Base-by-base conservation (phyloP, 176 grass and related monocot genomes). In the Triticum timopheevii region DNA sequence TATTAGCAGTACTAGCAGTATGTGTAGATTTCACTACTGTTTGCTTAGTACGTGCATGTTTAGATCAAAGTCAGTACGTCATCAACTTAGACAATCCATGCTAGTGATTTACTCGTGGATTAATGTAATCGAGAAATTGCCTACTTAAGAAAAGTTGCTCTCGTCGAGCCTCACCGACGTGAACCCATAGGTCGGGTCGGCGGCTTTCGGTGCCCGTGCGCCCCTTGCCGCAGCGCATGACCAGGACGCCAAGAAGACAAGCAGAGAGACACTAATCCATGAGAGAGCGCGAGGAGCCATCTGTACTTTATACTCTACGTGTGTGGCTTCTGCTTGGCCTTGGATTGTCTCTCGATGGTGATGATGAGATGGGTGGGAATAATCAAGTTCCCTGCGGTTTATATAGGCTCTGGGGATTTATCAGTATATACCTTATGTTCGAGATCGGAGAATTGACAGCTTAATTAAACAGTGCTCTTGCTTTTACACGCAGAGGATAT, bases 181-280 rank as follows among this genome's bases (percentile, higher is more conserved):
- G 89, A 94, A 91, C 17, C 92, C 86, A 3, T 65, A 31, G 40
- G 86, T 81, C 7, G 83, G 92, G 38, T 89, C 83, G 6, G 27
- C 58, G 0, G 22, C 45, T 66, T 31, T 45, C 1, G 86, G 42
- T 23, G 72, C 2, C 1, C 77, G 56, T 13, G 49, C 22, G 69
- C 22, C 31, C 49, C 49, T 77, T 3, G 22, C 58, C 11, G 36
- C 69, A 10, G 10, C 47, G 15, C 58, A 31, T 44, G 30, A 27
- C 50, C 9, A 24, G 2, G 77, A 73, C 54, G n/a, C 22, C n/a
- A 82, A 3, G 45, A 76, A 16, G 23, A 56, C n/a, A 7, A 69
- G 17, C 79, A 87, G 11, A 47, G 23, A 82, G 1, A 31, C 61
- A 8, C 1, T 63, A 58, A 33, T 25, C 61, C 71, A 20, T 3